A percentile compares a stretch with the other conserved stretches of the same genome.
Evolutionary conservation across 129 eudicot species (phyloP).

Genomic region (Daucus carota): DH1_v3.0 NC_030384.2:40106001-40106500

Average conservation of each 20-base stretch:
- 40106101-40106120: constrained; percentile 39
- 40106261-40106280: constrained; percentile 76
- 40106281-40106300: constrained; percentile 94
- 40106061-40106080: constrained; percentile 41
- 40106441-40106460: not conserved
- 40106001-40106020: constrained; percentile 38
- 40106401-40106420: not conserved
- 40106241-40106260: constrained; percentile 33
- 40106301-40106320: constrained; percentile 77
- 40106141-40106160: constrained; percentile 30
- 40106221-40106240: not conserved
- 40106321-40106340: constrained; percentile 51
- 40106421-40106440: not conserved
- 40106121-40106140: constrained; percentile 26
- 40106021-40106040: constrained; percentile 28
- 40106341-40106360: constrained; percentile 33
- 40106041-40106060: constrained; percentile 42
- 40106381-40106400: not conserved
- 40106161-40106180: constrained; percentile 10
- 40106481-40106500: not conserved
- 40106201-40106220: constrained; percentile 15
- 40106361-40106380: not conserved
- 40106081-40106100: constrained; percentile 50
- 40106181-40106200: constrained; percentile 1
- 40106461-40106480: not conserved